Percentiles rank a stretch among this genome's conserved stretches.
These are phyloP conservation scores for Paracorniculantispora psalliotae DNA, from an alignment of 2,329 filamentous ascomycete genomes.

Conservation along the genomic window DNA sequence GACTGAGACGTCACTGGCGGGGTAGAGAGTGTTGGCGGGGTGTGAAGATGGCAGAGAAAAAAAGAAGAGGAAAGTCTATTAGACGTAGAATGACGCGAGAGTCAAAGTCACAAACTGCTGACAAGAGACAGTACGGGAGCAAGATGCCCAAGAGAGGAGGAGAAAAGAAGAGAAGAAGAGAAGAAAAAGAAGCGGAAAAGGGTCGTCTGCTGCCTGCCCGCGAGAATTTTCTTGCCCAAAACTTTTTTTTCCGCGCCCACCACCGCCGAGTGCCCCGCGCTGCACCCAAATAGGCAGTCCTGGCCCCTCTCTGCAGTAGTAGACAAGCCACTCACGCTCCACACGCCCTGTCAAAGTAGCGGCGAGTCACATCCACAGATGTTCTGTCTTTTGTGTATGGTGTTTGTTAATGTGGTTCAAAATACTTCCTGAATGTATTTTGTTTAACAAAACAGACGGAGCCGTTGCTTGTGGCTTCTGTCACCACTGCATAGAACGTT, in stretches of 20 bases:
- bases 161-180: conserved; percentile 11
- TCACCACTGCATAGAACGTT: too few relatives aligned
- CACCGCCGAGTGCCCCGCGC: conserved; percentile 7
- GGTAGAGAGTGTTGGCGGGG: conserved; percentile 2
- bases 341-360: not conserved
- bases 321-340: not conserved
- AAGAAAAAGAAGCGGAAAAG: conserved; percentile 8
- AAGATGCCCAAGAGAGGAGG: conserved; percentile 19
- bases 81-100: not conserved
- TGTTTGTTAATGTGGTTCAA: too few relatives aligned
- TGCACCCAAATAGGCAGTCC: conserved; percentile 8
- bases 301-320: not conserved
- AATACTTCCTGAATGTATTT: too few relatives aligned
- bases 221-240: conserved; percentile 11
- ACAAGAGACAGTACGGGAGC: conserved; percentile 2
- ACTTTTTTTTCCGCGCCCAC: conserved; percentile 5
- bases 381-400: too few relatives aligned
- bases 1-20: conserved; percentile 14
- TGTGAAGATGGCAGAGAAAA: not conserved
- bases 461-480: too few relatives aligned
- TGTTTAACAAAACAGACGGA: too few relatives aligned
- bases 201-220: not conserved
- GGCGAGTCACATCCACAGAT: not conserved
- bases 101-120: not conserved
- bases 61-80: not conserved